phyloP scores from a whole-genome alignment of 805 yeast species.

The Blastobotrys terrestris region DNA sequence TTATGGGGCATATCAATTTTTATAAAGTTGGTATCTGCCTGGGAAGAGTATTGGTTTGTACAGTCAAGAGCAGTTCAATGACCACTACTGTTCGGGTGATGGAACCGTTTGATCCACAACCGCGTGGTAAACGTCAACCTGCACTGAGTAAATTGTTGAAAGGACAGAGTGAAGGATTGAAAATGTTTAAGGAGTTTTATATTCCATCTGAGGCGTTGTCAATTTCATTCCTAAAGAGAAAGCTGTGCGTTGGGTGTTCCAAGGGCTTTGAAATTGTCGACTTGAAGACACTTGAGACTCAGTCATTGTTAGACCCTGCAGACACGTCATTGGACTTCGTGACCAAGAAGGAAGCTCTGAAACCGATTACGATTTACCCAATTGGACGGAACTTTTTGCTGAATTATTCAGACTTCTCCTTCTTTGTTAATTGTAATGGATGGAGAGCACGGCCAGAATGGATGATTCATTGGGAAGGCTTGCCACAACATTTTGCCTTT shows the following conservation, averaged over 20 bases:
- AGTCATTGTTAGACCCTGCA: slow-evolving; percentile 92
- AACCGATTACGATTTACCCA: slow-evolving; percentile 88
- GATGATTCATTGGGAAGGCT: slow-evolving; percentile 96
- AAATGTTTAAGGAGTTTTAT: slow-evolving; percentile 69
- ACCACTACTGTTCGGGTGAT: slow-evolving; percentile 73
- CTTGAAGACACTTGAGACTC: slow-evolving; percentile 75
- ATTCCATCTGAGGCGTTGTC: slow-evolving; percentile 89
- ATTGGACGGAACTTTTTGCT: slow-evolving; percentile 83
- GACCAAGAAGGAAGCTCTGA: slow-evolving; percentile 69
- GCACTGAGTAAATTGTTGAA: slow-evolving; percentile 33
- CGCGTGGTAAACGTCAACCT: slow-evolving; percentile 34
- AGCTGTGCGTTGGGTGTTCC: slow-evolving; percentile 90
- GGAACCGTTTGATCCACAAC: slow-evolving; percentile 75
- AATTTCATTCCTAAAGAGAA: slow-evolving; percentile 81
- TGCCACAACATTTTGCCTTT: slow-evolving; percentile 84
- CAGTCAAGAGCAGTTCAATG: slow-evolving; percentile 75
- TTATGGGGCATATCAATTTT: slow-evolving; percentile 81
- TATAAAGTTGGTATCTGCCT: slow-evolving; percentile 91
- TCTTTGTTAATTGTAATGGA: slow-evolving; percentile 89
- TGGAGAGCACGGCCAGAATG: slow-evolving; percentile 94
- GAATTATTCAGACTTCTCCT: slow-evolving; percentile 88
- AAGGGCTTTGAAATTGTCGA: slow-evolving; percentile 95
- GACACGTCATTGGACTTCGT: slow-evolving; percentile 96
- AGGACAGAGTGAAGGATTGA: slow-evolving; percentile 51
- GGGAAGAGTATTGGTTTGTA: slow-evolving; percentile 82